Evolutionary conservation across 1,139 yeast genomes (phyloP).

Genomic region (Protomyces arabidopsidicola): DNA sequence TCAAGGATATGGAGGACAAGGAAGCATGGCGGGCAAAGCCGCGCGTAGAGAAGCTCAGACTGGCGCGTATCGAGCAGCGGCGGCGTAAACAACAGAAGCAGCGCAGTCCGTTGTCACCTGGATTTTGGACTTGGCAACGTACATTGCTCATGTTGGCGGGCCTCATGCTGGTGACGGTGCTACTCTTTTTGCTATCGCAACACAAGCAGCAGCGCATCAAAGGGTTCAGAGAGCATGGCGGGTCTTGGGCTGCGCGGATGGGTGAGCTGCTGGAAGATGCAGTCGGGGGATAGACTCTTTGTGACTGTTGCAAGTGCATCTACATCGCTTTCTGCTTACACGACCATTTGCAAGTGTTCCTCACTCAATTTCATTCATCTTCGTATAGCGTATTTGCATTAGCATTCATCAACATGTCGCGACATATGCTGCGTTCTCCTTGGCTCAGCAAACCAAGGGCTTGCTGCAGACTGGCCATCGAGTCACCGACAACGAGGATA

Average conservation of each 20-base stretch:
- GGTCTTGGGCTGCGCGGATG: not conserved
- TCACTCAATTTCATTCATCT: too few relatives aligned
- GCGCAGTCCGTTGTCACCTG: not conserved
- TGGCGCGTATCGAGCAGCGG: not conserved
- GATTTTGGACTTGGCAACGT: not conserved
- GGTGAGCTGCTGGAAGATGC: not conserved
- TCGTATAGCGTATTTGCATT: too few relatives aligned
- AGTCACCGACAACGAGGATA: not conserved
- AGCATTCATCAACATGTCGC: not conserved
- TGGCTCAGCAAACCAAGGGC: not conserved
- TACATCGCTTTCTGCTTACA: too few relatives aligned
- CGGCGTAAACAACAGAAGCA: not conserved
- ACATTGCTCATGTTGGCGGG: not conserved
- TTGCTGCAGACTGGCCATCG: not conserved
- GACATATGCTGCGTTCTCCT: not conserved
- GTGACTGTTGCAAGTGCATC: not conserved
- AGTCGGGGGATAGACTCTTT: not conserved
- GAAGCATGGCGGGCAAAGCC: not conserved
- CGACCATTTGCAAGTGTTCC: too few relatives aligned
- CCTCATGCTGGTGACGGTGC: not conserved
- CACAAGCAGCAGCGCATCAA: not conserved
- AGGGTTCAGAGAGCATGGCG: not conserved
- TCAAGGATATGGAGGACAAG: not conserved
- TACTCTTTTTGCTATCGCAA: not conserved
- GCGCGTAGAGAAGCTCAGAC: not conserved